Conservation (phyloP, 2,329 filamentous ascomycete species). For the Neonectria neomacrospora region DNA sequence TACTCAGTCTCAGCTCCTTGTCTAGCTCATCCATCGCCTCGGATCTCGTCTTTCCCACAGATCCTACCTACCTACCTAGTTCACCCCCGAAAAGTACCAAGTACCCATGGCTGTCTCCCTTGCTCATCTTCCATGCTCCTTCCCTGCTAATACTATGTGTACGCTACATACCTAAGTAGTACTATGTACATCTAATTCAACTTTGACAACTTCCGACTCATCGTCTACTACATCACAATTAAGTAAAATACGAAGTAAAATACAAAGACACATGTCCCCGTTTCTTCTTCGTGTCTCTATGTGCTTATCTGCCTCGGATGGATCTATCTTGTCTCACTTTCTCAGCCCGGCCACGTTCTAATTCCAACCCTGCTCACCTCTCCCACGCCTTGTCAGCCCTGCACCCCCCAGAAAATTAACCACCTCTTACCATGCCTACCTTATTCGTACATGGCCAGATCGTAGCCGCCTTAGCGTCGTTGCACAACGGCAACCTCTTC, state of each 20-base stretch:
- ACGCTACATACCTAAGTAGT: too few species aligned
- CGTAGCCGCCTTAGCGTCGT: conserved; percentile 40
- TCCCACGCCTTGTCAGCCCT: conserved; percentile 10
- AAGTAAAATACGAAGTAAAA: too few species aligned
- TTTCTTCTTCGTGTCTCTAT: neutral
- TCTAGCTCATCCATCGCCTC: neutral
- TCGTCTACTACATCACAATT: neutral
- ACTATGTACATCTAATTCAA: neutral
- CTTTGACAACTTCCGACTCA: neutral
- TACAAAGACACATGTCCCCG: neutral
- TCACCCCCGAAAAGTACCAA: neutral
- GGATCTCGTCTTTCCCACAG: neutral
- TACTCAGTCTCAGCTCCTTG: neutral
- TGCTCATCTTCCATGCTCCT: too few species aligned
- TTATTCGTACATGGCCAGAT: conserved; percentile 29
- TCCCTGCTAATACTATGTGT: neutral
- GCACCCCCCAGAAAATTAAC: conserved; percentile 10
- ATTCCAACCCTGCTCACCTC: conserved; percentile 4
- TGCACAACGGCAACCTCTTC: conserved; percentile 39
- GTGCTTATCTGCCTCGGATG: neutral
- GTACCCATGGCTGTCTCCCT: too few species aligned
- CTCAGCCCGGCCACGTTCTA: neutral
- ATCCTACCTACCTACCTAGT: too few species aligned
- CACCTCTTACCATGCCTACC: neutral
- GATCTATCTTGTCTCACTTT: conserved; percentile 10